These are phyloP conservation scores for Ogataea methanolica DNA, from an alignment of 805 yeast genomes.

Conservation along the genomic window DNA sequence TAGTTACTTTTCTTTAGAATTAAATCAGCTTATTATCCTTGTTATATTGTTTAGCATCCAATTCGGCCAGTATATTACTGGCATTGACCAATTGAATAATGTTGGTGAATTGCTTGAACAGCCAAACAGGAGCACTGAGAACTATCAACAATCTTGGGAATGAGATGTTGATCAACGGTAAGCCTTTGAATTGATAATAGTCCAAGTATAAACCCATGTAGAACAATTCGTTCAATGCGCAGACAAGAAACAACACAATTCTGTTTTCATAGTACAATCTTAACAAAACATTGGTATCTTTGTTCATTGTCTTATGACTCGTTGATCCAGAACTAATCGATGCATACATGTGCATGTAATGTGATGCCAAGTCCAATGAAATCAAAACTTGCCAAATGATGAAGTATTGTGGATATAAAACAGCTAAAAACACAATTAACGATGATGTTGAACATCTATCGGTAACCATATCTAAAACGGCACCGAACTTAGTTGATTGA, in stretches of 20 bases:
- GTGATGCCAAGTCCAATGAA: conserved; percentile 85
- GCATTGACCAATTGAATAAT: conserved; percentile 86
- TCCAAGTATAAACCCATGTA: conserved; percentile 84
- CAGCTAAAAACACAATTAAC: conserved; percentile 80
- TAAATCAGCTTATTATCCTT: conserved; percentile 27
- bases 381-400: conserved; percentile 78
- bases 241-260: conserved; percentile 76
- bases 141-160: conserved; percentile 35
- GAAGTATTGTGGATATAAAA: conserved; percentile 67
- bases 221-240: conserved; percentile 91
- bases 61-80: conserved; percentile 68
- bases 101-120: conserved; percentile 86
- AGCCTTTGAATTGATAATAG: conserved; percentile 47
- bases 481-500: conserved; percentile 92
- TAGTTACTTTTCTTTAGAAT: neutral
- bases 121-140: conserved; percentile 78
- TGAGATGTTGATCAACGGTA: conserved; percentile 34
- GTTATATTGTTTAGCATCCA: conserved; percentile 55
- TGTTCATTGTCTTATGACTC: conserved; percentile 79
- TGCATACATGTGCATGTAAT: conserved; percentile 98
- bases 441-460: conserved; percentile 96
- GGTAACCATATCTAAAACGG: conserved; percentile 97
- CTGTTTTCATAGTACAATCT: conserved; percentile 85
- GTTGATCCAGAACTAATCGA: conserved; percentile 72
- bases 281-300: conserved; percentile 65